A percentile compares a stretch with the other conserved stretches of the same genome.
Evolutionary conservation across 2,329 filamentous ascomycete species (phyloP).

Genomic region (Aspergillus sp.): DNA sequence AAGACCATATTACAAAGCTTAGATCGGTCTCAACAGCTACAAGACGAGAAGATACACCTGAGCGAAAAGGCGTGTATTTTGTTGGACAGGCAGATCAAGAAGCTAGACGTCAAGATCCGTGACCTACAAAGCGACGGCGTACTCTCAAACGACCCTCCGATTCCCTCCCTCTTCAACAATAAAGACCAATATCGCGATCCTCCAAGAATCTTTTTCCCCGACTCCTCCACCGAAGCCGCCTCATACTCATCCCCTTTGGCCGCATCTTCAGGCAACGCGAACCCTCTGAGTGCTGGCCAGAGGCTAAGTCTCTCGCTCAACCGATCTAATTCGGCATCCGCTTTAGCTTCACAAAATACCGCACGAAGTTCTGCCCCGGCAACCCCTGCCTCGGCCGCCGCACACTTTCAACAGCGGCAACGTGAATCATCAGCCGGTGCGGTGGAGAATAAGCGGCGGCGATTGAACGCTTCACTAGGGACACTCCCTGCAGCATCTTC

Average conservation of each 20-base stretch:
- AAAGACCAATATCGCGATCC: conserved; percentile 49
- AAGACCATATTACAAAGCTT: conserved; percentile 62
- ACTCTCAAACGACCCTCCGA: conserved; percentile 61
- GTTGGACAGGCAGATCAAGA: conserved; percentile 67
- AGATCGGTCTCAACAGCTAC: conserved; percentile 61
- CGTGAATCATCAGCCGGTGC: conserved; percentile 60
- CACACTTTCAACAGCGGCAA: conserved; percentile 52
- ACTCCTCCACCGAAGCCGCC: conserved; percentile 51
- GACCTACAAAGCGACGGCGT: conserved; percentile 64
- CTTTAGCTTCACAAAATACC: conserved; percentile 42
- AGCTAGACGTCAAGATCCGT: conserved; percentile 64
- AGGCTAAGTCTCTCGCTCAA: conserved; percentile 47
- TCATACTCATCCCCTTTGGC: conserved; percentile 54
- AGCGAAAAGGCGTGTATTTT: conserved; percentile 64
- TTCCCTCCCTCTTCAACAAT: conserved; percentile 63
- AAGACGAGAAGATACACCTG: conserved; percentile 65
- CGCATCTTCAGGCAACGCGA: conserved; percentile 60
- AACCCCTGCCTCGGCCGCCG: conserved; percentile 45
- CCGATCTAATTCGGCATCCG: conserved; percentile 40
- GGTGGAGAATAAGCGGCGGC: conserved; percentile 63
- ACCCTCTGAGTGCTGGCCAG: conserved; percentile 58
- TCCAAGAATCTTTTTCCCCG: conserved; percentile 56
- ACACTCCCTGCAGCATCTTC: conserved; percentile 60
- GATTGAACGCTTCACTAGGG: conserved; percentile 58
- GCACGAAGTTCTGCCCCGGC: conserved; percentile 51